Percentiles rank a stretch among this genome's conserved stretches.
Evolutionary conservation across 129 eudicot species (phyloP).

Genomic region (Logfia minima): DNA sequence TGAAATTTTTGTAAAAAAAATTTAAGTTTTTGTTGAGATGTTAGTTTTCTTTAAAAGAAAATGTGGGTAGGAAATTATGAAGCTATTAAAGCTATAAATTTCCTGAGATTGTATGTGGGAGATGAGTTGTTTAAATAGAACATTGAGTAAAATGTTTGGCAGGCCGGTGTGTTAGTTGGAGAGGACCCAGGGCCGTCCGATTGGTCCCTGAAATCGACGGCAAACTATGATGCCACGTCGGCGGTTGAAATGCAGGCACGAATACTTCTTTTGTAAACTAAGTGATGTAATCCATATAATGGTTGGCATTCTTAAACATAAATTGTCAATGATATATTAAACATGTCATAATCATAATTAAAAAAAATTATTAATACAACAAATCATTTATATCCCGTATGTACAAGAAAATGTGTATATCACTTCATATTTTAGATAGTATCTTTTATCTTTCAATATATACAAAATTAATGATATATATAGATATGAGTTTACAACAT

Average conservation of each 20-base stretch:
- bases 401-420: too few species aligned
- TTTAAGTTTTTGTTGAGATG: neutral
- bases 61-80: conserved; percentile 36
- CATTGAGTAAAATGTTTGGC: conserved; percentile 31
- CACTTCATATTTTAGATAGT: too few species aligned
- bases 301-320: too few species aligned
- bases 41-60: neutral
- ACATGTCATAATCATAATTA: too few species aligned
- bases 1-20: neutral
- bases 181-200: conserved; percentile 37
- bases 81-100: conserved; percentile 34
- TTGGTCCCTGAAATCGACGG: conserved; percentile 25
- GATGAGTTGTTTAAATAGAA: conserved; percentile 40
- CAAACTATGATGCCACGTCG: conserved; percentile 36
- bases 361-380: too few species aligned
- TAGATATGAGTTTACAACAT: too few species aligned
- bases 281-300: neutral
- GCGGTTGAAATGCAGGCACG: conserved; percentile 2
- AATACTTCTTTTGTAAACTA: neutral
- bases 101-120: conserved; percentile 41
- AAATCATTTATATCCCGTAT: too few species aligned
- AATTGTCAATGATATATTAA: too few species aligned
- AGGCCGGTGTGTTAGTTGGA: conserved; percentile 52
- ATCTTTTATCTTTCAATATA: too few species aligned
- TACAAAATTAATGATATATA: too few species aligned